phyloP scores from a whole-genome alignment of 306 rosid species.

The Fagus sylvatica region DNA sequence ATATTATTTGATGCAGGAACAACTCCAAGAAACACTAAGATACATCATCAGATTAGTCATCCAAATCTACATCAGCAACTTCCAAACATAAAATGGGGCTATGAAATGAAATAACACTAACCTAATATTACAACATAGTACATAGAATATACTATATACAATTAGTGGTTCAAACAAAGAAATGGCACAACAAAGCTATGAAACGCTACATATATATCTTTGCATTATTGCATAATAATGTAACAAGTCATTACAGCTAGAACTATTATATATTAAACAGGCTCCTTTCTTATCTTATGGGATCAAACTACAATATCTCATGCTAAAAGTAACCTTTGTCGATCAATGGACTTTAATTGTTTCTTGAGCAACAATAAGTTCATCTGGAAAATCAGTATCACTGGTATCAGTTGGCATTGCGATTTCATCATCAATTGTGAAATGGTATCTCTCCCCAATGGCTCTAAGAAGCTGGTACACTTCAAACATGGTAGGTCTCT shows the following conservation, averaged over 20 bases:
- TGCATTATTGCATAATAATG: neutral
- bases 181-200: neutral
- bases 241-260: neutral
- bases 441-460: slow-evolving; percentile 67
- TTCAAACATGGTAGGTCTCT: slow-evolving; percentile 96
- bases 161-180: neutral
- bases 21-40: neutral
- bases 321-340: neutral
- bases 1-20: neutral
- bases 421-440: slow-evolving; percentile 72
- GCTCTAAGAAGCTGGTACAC: slow-evolving; percentile 88
- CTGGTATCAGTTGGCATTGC: slow-evolving; percentile 44
- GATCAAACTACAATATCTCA: neutral
- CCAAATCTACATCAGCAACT: neutral
- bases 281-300: neutral
- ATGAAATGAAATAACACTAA: neutral
- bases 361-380: slow-evolving; percentile 80
- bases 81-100: neutral
- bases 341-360: neutral
- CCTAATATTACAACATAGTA: neutral
- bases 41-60: neutral
- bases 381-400: slow-evolving; percentile 38
- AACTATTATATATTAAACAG: neutral
- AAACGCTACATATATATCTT: neutral
- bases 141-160: neutral